Percentiles rank a stretch among this genome's conserved stretches.
phyloP scores from a whole-genome alignment of 208 protist species.

The Angomonas deanei region DNA sequence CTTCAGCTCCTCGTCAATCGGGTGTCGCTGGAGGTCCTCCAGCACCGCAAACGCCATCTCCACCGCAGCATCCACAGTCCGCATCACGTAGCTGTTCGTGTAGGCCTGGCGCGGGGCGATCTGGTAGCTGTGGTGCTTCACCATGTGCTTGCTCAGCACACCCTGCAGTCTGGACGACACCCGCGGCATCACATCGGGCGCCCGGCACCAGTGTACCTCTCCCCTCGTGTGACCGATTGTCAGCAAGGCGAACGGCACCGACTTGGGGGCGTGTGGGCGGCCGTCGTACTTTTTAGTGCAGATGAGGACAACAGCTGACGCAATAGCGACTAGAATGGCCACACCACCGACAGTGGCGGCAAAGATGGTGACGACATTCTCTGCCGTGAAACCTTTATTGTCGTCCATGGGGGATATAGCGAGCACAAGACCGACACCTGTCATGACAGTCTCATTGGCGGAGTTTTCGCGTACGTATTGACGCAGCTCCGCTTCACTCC shows the following conservation, averaged over 20 bases:
- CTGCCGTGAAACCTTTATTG: background rate
- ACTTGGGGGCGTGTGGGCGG: constrained; percentile 35
- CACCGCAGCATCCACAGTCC: constrained; percentile 25
- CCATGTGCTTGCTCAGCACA: constrained; percentile 15
- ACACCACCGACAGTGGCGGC: background rate
- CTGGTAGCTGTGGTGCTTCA: constrained; percentile 26
- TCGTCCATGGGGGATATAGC: background rate
- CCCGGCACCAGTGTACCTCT: constrained; percentile 29
- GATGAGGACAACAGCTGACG: background rate
- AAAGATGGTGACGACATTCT: background rate
- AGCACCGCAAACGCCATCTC: constrained; percentile 34
- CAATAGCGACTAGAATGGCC: background rate
- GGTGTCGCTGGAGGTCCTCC: constrained; percentile 17
- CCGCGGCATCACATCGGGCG: constrained; percentile 26
- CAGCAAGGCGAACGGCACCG: constrained; percentile 41
- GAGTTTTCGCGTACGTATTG: background rate
- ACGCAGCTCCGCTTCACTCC: background rate
- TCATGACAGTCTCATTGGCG: background rate
- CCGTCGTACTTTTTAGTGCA: constrained; percentile 24
- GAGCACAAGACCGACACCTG: background rate
- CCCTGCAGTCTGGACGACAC: constrained; percentile 19
- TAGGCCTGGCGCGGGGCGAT: constrained; percentile 35
- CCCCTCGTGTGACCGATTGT: constrained; percentile 33
- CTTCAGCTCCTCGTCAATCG: constrained; percentile 25
- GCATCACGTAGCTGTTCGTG: constrained; percentile 27